A percentile compares a stretch with the other conserved stretches of the same genome.
phyloP scores from a whole-genome alignment of 1,284 basidiomycete species.

The Pterulicium gracile region DNA sequence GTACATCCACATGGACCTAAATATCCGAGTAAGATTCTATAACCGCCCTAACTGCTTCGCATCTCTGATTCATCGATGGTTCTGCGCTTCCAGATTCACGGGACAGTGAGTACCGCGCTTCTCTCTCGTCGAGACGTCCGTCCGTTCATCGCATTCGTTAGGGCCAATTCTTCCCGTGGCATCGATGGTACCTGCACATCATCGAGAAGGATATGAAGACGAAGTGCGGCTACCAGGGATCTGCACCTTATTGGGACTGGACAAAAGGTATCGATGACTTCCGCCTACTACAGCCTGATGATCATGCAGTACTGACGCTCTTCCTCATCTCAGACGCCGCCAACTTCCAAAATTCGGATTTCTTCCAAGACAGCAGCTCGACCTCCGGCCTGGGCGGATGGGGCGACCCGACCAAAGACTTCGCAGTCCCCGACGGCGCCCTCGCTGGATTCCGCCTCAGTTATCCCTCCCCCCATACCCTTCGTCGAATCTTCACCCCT shows the following conservation, averaged over 20 bases:
- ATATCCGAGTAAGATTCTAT: conserved; percentile 13
- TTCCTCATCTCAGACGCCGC: conserved; percentile 17
- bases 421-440: conserved; percentile 20
- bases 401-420: conserved; percentile 22
- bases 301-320: too few relatives aligned
- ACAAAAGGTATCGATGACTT: conserved; percentile 17
- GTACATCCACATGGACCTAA: conserved; percentile 27
- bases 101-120: conserved; percentile 11
- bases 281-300: too few relatives aligned
- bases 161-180: conserved; percentile 27
- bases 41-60: not conserved
- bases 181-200: conserved; percentile 23
- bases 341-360: conserved; percentile 18
- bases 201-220: conserved; percentile 21
- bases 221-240: conserved; percentile 23
- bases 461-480: conserved; percentile 23
- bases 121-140: not conserved
- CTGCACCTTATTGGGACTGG: conserved; percentile 30
- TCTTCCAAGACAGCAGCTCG: conserved; percentile 20
- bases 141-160: not conserved
- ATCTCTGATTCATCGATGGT: not conserved
- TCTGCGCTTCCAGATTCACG: conserved; percentile 19
- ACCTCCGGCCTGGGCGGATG: conserved; percentile 25
- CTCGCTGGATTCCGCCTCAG: conserved; percentile 20
- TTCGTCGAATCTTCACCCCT: conserved; percentile 25